Conservation (phyloP, 2,329 filamentous ascomycete species). For the Dichotomopilus funicola region DNA sequence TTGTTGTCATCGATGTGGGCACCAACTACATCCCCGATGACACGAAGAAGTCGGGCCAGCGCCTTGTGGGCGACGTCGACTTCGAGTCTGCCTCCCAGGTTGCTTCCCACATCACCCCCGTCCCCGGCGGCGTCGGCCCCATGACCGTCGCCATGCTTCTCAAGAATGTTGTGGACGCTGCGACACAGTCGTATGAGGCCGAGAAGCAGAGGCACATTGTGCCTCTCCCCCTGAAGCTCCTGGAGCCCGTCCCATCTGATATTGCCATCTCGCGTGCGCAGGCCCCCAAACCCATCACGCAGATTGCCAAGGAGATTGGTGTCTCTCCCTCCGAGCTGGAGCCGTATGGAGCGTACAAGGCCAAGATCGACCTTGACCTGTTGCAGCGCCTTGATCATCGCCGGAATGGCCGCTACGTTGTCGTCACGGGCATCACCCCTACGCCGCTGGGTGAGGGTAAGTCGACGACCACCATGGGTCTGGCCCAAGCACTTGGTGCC, state of each 20-base stretch:
- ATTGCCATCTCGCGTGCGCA: slow-evolving; percentile 88
- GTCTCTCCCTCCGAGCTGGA: slow-evolving; percentile 86
- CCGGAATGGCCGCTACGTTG: slow-evolving; percentile 80
- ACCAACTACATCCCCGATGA: slow-evolving; percentile 91
- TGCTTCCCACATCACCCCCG: slow-evolving; percentile 89
- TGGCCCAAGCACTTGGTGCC: slow-evolving; percentile 85
- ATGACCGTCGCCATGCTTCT: slow-evolving; percentile 99
- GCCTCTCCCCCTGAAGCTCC: slow-evolving; percentile 75
- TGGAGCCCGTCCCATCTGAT: slow-evolving; percentile 84
- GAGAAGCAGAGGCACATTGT: slow-evolving; percentile 74
- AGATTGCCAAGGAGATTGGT: slow-evolving; percentile 77
- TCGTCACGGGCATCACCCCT: slow-evolving; percentile 93
- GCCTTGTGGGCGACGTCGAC: slow-evolving; percentile 92
- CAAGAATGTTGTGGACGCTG: slow-evolving; percentile 87
- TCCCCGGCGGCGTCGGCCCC: slow-evolving; percentile 91
- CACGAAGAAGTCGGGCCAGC: slow-evolving; percentile 84
- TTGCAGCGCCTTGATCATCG: slow-evolving; percentile 82
- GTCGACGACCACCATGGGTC: slow-evolving; percentile 93
- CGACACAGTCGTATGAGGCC: slow-evolving; percentile 72
- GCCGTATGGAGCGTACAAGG: slow-evolving; percentile 92
- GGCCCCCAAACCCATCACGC: slow-evolving; percentile 83
- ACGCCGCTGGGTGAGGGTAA: slow-evolving; percentile 96
- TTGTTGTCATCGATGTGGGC: slow-evolving; percentile 94
- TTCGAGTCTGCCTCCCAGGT: slow-evolving; percentile 78
- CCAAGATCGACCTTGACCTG: slow-evolving; percentile 80